Conservation (phyloP, 208 protist species). For the Crithidia fasciculata region DNA sequence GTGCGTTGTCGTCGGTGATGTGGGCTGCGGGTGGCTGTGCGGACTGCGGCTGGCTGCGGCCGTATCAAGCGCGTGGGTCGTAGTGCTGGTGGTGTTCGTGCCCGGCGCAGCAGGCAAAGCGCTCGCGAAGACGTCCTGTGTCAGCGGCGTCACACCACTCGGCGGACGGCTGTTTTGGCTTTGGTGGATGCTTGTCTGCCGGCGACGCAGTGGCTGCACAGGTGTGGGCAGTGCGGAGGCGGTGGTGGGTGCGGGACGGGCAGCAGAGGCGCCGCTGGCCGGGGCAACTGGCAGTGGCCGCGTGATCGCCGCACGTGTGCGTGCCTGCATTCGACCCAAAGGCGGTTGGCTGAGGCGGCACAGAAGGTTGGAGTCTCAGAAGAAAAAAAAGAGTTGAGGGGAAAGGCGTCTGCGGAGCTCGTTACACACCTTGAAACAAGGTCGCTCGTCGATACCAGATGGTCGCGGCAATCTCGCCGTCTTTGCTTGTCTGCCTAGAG, state of each 20-base stretch:
- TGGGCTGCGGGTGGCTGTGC: not conserved
- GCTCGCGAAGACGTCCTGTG: conserved; percentile 3
- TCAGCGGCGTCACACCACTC: conserved; percentile 10
- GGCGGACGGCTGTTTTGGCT: not conserved
- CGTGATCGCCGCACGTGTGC: conserved; percentile 2
- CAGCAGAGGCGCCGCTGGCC: not conserved
- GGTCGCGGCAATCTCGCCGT: too few species aligned
- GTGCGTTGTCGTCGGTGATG: not conserved
- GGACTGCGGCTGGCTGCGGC: not conserved
- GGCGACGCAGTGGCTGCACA: not conserved
- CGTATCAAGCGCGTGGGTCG: not conserved
- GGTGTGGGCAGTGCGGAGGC: conserved; percentile 2
- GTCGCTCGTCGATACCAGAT: too few species aligned
- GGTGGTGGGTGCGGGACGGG: not conserved
- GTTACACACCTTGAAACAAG: too few species aligned
- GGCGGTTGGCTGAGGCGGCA: not conserved
- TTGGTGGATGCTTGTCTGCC: not conserved
- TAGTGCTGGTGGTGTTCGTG: not conserved
- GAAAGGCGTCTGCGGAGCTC: too few species aligned
- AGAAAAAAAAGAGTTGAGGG: not conserved
- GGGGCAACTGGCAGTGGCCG: not conserved
- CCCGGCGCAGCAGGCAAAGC: conserved; percentile 5
- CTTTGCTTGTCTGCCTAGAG: too few species aligned
- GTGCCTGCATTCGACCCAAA: conserved; percentile 21
- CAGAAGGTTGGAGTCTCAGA: not conserved